Evolutionary conservation across 2,329 filamentous ascomycete genomes (phyloP), one percentile per base, ranked within the genome.

Genomic region (Colletotrichum sp.): DNA sequence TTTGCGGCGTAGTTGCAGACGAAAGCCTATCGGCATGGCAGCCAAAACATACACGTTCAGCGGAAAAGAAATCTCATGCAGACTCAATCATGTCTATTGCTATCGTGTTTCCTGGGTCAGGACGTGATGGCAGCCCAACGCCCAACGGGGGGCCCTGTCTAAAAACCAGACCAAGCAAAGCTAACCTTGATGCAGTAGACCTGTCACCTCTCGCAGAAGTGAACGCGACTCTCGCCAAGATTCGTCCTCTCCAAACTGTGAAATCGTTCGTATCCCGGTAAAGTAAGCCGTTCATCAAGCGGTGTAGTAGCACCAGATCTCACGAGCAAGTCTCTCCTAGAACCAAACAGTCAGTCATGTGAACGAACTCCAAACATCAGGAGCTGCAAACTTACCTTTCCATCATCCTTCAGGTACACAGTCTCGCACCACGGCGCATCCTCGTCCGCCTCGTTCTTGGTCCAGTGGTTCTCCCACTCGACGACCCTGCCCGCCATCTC

Each of bases 11-110:
- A 32, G 3, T n/a, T n/a, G n/a, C n/a, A n/a, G n/a, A n/a, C n/a
- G n/a, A 12, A 57, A 36, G 28, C 6, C 1, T 7, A 9, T 13
- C n/a, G 10, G 5, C 5, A 13, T 36, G n/a, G n/a, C n/a, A n/a
- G n/a, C n/a, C n/a, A n/a, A n/a, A n/a, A n/a, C n/a, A n/a, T n/a
- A n/a, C n/a, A n/a, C n/a, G n/a, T n/a, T n/a, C n/a, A n/a, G n/a
- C n/a, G n/a, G n/a, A n/a, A n/a, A n/a, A n/a, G n/a, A 60, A 21
- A 7, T 0, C 1, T 2, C n/a, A 13, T 2, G 2, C 43, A 3
- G 2, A 24, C n/a, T 52, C 10, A 13, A 52, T 52, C 10, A 1
- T 52, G 0, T 21, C 6, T 21, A 21, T 52, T 52, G 43, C 43
- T 13, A 52, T 52, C 3, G n/a, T 13, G 12, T 52, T 21, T 52